Percentiles rank a stretch among this genome's conserved stretches.
These are phyloP conservation scores for Incumbomyces lentus DNA, from an alignment of 2,329 filamentous ascomycete genomes.

Conservation along the genomic window DNA sequence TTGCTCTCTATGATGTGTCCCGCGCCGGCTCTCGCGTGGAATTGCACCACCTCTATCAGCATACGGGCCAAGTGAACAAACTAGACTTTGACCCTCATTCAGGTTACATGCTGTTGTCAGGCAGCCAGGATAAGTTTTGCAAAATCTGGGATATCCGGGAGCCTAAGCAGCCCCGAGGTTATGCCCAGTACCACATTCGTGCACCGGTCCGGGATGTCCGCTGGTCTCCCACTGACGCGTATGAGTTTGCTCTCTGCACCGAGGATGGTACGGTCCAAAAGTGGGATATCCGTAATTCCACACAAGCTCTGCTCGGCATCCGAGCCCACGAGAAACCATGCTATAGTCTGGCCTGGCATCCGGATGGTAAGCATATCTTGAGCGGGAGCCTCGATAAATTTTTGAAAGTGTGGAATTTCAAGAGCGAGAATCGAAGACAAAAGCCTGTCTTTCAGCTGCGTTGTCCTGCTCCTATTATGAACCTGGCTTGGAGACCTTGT, in stretches of 20 bases:
- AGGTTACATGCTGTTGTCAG: conserved; percentile 51
- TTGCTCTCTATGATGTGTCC: conserved; percentile 52
- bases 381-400: conserved; percentile 53
- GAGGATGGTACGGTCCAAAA: conserved; percentile 54
- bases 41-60: conserved; percentile 52
- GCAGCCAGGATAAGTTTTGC: conserved; percentile 54
- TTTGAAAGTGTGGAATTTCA: conserved; percentile 56
- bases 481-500: conserved; percentile 53
- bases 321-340: conserved; percentile 52
- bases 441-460: conserved; percentile 50
- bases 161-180: conserved; percentile 32
- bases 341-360: conserved; percentile 57
- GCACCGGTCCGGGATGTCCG: conserved; percentile 54
- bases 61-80: conserved; percentile 55
- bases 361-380: conserved; percentile 53
- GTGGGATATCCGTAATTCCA: conserved; percentile 52
- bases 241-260: conserved; percentile 54
- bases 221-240: conserved; percentile 54
- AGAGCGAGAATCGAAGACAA: conserved; percentile 45
- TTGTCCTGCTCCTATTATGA: conserved; percentile 51
- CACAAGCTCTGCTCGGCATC: conserved; percentile 48
- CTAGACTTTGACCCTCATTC: conserved; percentile 55
- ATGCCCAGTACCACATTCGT: conserved; percentile 41
- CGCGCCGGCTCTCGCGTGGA: conserved; percentile 42
- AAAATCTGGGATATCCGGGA: conserved; percentile 55